Evolutionary conservation across 148 eudicot genomes (phyloP).

Genomic region (Diospyros kaki): DNA sequence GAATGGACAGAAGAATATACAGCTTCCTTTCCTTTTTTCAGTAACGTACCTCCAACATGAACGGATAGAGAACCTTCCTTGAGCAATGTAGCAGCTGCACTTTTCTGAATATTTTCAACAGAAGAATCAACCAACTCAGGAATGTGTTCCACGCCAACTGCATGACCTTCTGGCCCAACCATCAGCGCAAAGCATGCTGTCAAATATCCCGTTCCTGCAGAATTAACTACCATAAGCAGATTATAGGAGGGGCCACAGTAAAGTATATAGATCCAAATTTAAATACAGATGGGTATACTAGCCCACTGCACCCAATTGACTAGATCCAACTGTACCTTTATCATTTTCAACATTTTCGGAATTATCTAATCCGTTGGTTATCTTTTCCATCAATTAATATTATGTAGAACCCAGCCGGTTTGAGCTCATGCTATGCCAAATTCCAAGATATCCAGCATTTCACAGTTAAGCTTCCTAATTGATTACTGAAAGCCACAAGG

Average conservation of each 20-base stretch:
- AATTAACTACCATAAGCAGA: constrained; percentile 9
- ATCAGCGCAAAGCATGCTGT: constrained; percentile 93
- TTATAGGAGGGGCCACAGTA: background rate
- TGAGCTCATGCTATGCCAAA: too few species aligned
- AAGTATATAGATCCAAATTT: background rate
- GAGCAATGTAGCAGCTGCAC: constrained; percentile 76
- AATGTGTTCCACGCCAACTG: constrained; percentile 94
- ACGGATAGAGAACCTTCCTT: constrained; percentile 66
- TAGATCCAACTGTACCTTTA: background rate
- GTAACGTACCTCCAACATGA: constrained; percentile 74
- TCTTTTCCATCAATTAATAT: too few species aligned
- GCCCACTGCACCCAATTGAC: background rate
- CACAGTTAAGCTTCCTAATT: too few species aligned
- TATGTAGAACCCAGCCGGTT: too few species aligned
- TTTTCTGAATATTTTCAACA: constrained; percentile 59
- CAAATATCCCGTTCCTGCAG: constrained; percentile 87
- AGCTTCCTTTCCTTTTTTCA: background rate
- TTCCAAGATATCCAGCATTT: too few species aligned
- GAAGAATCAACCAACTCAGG: constrained; percentile 73
- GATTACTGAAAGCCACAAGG: too few species aligned
- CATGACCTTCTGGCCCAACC: constrained; percentile 88
- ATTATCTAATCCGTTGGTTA: too few species aligned
- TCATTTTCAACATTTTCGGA: background rate
- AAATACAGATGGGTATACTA: background rate
- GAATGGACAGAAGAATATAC: background rate